Base-by-base conservation (phyloP, 2,329 filamentous ascomycete genomes). In the Talaromyces pinophilus region DNA sequence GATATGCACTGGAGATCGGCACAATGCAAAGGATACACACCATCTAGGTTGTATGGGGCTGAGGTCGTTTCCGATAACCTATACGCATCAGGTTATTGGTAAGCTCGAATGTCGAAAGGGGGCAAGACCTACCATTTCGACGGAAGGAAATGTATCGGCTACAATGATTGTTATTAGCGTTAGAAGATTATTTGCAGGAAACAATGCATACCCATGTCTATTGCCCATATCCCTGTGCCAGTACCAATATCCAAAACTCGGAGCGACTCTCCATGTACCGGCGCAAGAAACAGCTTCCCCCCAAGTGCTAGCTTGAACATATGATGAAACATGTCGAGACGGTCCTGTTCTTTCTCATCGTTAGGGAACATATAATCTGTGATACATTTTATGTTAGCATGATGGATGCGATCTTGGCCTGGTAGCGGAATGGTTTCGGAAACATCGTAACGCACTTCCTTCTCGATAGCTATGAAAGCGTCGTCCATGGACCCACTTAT, bases 151-250 rank as follows among this genome's bases (percentile, higher is more conserved):
- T 17, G 38, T 17, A 40, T 40, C 38, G 38, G 38, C 38, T 40
- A 40, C 0, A 40, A 15, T 40, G 15, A 40, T 5, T 11, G 15
- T 35, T 6, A 40, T 40, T 40, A 5, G 38, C 38, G 13, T 17
- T 15, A 40, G 15, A 40, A 35, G 10, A 4, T 35, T 35, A 35
- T 35, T 35, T 11, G 10, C 38, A 40, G 13, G 38, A 17, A 40
- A 40, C 38, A 17, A 40, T 40, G 38, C 13, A 6, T 17, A 40
- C 38, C 63, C 6, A 61, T 46, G 2, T 65, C 63, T 19, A 65
- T 65, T 8, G 63, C 44, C 63, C 63, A 64, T 15, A 65, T 42
- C 30, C 63, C 63, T n/a, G 63, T 65, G 6, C 63, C 63, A 3
- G 63, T 65, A 28, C 63, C 63, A 10, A 65, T 22, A n/a, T 65